A percentile compares a stretch with the other conserved stretches of the same genome.
These are phyloP conservation scores for Abelmoschus esculentus DNA, from an alignment of 345 rosid genomes.

Conservation along the genomic window DNA sequence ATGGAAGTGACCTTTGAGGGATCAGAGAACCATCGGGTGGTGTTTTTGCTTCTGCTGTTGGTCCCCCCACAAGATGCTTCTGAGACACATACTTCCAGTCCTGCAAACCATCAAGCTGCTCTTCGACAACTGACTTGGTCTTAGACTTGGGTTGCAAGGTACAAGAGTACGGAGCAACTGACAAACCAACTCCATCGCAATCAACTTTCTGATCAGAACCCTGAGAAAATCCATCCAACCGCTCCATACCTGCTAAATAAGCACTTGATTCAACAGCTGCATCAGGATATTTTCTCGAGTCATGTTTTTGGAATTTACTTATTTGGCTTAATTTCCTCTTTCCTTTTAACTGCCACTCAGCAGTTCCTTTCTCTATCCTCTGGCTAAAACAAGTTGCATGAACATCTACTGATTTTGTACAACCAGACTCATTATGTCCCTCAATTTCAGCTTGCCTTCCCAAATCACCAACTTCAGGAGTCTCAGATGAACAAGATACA, in stretches of 20 bases:
- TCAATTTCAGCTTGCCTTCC: conserved; percentile 48
- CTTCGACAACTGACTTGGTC: conserved; percentile 20
- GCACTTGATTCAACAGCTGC: conserved; percentile 35
- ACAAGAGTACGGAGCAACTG: conserved; percentile 7
- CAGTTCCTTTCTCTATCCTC: conserved; percentile 52
- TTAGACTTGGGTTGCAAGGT: conserved; percentile 9
- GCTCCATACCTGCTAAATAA: conserved; percentile 22
- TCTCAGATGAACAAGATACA: conserved; percentile 27
- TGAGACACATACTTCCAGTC: conserved; percentile 31
- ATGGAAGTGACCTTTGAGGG: conserved; percentile 47
- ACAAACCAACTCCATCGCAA: conserved; percentile 16
- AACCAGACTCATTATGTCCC: conserved; percentile 36
- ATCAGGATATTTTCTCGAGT: conserved; percentile 36
- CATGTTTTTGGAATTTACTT: conserved; percentile 54
- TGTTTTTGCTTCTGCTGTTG: conserved; percentile 21
- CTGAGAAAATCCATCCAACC: conserved; percentile 28
- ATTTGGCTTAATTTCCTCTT: conserved; percentile 82
- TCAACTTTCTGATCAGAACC: conserved; percentile 30
- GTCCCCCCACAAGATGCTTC: conserved; percentile 26
- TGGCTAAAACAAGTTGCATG: conserved; percentile 31
- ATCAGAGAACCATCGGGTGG: conserved; percentile 26
- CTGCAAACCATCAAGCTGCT: conserved; percentile 18
- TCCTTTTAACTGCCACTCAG: conserved; percentile 89
- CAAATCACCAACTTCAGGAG: conserved; percentile 32
- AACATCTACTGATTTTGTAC: conserved; percentile 24